These are phyloP conservation scores for Zalaria obscura DNA, from an alignment of 2,329 filamentous ascomycete genomes.

Conservation along the genomic window DNA sequence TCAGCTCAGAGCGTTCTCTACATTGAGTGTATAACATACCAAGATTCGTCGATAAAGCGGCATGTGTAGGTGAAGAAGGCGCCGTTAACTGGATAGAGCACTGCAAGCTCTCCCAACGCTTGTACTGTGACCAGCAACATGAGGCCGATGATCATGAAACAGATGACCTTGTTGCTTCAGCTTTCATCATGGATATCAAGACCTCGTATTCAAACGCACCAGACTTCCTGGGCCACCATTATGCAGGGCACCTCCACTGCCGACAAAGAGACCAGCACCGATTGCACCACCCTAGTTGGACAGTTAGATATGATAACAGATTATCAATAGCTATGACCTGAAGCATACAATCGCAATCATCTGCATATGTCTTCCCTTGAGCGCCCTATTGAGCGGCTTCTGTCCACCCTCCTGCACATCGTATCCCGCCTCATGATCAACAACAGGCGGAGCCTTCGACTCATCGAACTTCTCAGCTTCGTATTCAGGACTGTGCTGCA, in stretches of 20 bases:
- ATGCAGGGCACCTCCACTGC: conserved; percentile 29
- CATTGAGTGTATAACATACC: conserved; percentile 4
- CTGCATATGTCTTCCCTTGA: conserved; percentile 17
- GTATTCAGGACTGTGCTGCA: background rate
- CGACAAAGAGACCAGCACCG: conserved; percentile 38
- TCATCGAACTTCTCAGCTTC: background rate
- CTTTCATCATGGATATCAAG: too few relatives aligned
- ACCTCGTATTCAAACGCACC: background rate
- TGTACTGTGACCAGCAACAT: conserved; percentile 23
- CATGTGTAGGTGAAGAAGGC: conserved; percentile 21
- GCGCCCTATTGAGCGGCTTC: conserved; percentile 1
- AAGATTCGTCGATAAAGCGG: conserved; percentile 30
- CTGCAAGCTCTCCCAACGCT: conserved; percentile 22
- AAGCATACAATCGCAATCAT: conserved; percentile 18
- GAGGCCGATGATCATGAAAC: conserved; percentile 17
- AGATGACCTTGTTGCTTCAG: conserved; percentile 10
- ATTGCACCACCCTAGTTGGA: conserved; percentile 15
- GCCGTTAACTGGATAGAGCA: conserved; percentile 23
- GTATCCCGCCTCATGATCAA: background rate
- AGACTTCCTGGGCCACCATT: conserved; percentile 32
- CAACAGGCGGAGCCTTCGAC: background rate
- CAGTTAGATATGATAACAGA: background rate
- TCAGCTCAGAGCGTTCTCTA: background rate
- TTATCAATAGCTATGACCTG: background rate
- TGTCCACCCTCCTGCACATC: conserved; percentile 1